A percentile compares a stretch with the other conserved stretches of the same genome.
phyloP scores from a whole-genome alignment of 108 stramenopile genomes.

The Cyclotella cryptica region DNA sequence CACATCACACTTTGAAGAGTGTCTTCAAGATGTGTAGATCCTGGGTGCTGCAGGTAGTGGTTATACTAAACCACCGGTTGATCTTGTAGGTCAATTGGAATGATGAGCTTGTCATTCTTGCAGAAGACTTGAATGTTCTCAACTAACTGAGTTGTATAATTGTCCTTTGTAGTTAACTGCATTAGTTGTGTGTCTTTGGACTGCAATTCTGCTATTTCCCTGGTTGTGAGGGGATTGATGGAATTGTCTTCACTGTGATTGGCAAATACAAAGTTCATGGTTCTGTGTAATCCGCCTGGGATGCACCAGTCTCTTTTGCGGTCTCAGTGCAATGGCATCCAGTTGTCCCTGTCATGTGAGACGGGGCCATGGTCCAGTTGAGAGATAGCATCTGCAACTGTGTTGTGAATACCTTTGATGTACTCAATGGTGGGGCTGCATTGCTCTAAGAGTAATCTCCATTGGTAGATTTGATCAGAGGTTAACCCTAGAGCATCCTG shows the following conservation, averaged over 20 bases:
- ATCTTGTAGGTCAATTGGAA: slow-evolving; percentile 19
- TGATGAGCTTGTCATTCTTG: slow-evolving; percentile 14
- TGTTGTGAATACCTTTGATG: slow-evolving; percentile 50
- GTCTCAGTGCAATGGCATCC: not conserved
- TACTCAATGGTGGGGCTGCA: slow-evolving; percentile 35
- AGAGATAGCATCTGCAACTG: slow-evolving; percentile 53
- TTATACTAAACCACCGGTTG: slow-evolving; percentile 14
- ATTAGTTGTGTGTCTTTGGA: not conserved
- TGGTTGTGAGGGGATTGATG: slow-evolving; percentile 6
- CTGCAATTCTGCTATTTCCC: slow-evolving; percentile 8
- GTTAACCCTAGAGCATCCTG: not conserved
- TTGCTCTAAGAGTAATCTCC: slow-evolving; percentile 56
- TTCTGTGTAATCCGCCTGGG: not conserved
- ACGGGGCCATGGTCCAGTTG: slow-evolving; percentile 3
- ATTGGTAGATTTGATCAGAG: slow-evolving; percentile 41
- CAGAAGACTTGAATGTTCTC: slow-evolving; percentile 10
- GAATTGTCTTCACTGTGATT: not conserved
- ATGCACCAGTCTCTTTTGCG: not conserved
- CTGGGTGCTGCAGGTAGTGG: slow-evolving; percentile 36
- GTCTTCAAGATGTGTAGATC: slow-evolving; percentile 11
- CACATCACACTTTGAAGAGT: slow-evolving; percentile 29
- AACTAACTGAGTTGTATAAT: not conserved
- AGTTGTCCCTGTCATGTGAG: not conserved
- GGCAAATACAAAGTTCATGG: not conserved
- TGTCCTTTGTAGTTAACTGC: not conserved